These are phyloP conservation scores for Xylaria sp. DNA, from an alignment of 495 filamentous ascomycete species.

Conservation along the genomic window DNA sequence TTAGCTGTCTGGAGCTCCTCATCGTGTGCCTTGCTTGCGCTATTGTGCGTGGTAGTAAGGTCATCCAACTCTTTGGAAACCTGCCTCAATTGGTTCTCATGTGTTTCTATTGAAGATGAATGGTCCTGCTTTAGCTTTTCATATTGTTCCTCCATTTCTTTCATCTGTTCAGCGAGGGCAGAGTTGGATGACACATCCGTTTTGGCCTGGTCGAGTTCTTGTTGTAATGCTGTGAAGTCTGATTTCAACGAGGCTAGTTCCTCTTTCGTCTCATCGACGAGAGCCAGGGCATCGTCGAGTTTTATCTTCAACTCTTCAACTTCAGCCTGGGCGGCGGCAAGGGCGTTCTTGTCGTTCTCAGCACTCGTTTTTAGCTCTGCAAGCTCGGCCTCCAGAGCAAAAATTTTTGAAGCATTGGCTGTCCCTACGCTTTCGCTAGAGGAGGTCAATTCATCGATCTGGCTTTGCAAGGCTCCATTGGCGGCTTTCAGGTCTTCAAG, in stretches of 20 bases:
- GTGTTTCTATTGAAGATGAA: constrained; percentile 52
- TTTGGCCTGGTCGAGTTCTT: constrained; percentile 50
- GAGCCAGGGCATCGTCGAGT: constrained; percentile 43
- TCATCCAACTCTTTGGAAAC: constrained; percentile 52
- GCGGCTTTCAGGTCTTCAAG: constrained; percentile 50
- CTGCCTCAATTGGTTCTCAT: constrained; percentile 56
- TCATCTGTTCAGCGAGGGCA: constrained; percentile 46
- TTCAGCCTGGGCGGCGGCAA: constrained; percentile 46
- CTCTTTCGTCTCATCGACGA: constrained; percentile 43
- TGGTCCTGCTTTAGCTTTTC: constrained; percentile 56
- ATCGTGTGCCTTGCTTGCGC: constrained; percentile 44
- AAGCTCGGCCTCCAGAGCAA: constrained; percentile 50
- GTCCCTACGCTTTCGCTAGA: constrained; percentile 35
- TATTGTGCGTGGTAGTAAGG: constrained; percentile 47
- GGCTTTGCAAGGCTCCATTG: constrained; percentile 53
- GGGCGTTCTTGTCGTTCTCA: constrained; percentile 48
- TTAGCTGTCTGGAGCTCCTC: constrained; percentile 49
- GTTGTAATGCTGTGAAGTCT: constrained; percentile 45
- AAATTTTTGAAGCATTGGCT: constrained; percentile 44
- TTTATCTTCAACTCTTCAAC: constrained; percentile 47
- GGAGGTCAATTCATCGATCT: constrained; percentile 50
- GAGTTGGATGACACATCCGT: constrained; percentile 46
- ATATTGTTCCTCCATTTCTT: constrained; percentile 51
- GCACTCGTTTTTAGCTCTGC: constrained; percentile 48
- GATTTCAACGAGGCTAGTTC: constrained; percentile 47